Conservation (phyloP, 768 basidiomycete species). For the Termitomyces sp. region DNA sequence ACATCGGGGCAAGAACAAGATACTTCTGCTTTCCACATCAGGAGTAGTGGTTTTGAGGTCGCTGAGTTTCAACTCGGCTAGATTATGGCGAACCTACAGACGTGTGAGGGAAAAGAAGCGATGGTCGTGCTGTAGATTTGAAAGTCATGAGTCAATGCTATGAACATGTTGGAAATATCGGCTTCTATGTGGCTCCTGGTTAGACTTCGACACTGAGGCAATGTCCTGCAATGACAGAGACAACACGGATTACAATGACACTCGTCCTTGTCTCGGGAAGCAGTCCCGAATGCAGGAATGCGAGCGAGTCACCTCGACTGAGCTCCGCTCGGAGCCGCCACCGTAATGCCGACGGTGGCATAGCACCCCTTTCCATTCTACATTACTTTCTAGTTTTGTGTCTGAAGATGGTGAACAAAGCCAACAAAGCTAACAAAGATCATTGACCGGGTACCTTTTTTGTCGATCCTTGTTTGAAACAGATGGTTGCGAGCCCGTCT, state of each 20-base stretch:
- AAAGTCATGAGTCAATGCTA: neutral
- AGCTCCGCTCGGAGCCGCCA: neutral
- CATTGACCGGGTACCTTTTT: neutral
- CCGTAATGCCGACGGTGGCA: neutral
- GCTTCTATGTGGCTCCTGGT: neutral
- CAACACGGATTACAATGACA: neutral
- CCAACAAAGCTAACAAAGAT: neutral
- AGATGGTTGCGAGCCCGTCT: conserved; percentile 7
- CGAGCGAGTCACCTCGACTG: neutral
- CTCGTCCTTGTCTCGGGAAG: neutral
- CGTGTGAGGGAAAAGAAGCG: neutral
- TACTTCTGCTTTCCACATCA: neutral
- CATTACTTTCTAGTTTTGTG: neutral
- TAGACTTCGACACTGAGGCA: neutral
- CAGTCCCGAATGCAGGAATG: neutral
- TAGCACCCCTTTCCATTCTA: neutral
- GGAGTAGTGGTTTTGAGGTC: neutral
- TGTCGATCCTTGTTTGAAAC: conserved; percentile 4
- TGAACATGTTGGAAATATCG: neutral
- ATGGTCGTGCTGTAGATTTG: neutral
- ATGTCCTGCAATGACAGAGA: neutral
- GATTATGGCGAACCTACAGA: neutral
- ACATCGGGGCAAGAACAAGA: neutral
- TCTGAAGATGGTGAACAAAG: neutral
- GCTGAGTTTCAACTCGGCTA: neutral